phyloP scores from a whole-genome alignment of 2,329 filamentous ascomycete species.

The Rhexocercosporidium sp. region DNA sequence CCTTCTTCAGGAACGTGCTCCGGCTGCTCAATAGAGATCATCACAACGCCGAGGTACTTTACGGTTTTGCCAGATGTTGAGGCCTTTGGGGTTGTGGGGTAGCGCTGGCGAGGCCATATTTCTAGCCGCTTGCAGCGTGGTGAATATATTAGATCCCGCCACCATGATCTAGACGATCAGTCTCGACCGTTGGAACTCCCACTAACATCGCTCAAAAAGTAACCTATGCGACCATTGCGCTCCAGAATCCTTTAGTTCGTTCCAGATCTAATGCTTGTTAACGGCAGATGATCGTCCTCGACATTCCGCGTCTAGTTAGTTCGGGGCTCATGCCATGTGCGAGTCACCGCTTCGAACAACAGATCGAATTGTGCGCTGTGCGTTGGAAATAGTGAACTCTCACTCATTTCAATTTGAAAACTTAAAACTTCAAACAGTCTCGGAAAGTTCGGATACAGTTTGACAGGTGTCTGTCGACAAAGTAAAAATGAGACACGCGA shows the following conservation, averaged over 20 bases:
- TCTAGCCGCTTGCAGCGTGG: neutral
- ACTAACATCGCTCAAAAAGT: neutral
- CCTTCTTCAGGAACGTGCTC: neutral
- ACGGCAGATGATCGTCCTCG: neutral
- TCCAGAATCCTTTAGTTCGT: neutral
- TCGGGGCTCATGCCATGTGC: neutral
- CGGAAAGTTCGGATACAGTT: too few species aligned
- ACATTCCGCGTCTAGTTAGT: neutral
- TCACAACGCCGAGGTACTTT: constrained; percentile 9
- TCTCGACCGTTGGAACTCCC: neutral
- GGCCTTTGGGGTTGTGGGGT: neutral
- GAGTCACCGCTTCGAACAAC: neutral
- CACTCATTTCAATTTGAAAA: too few species aligned
- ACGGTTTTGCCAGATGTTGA: neutral
- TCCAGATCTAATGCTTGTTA: neutral
- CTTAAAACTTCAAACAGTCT: too few species aligned
- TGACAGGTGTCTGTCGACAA: neutral
- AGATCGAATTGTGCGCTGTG: neutral
- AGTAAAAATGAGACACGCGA: neutral
- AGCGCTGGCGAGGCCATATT: neutral
- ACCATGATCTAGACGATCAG: neutral
- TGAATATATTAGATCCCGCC: neutral
- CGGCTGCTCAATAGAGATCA: neutral
- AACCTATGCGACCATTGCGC: neutral
- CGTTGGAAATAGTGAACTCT: neutral